A percentile compares a stretch with the other conserved stretches of the same genome.
These are phyloP conservation scores for Dipodascus albidus DNA, from an alignment of 805 yeast species.

Conservation along the genomic window DNA sequence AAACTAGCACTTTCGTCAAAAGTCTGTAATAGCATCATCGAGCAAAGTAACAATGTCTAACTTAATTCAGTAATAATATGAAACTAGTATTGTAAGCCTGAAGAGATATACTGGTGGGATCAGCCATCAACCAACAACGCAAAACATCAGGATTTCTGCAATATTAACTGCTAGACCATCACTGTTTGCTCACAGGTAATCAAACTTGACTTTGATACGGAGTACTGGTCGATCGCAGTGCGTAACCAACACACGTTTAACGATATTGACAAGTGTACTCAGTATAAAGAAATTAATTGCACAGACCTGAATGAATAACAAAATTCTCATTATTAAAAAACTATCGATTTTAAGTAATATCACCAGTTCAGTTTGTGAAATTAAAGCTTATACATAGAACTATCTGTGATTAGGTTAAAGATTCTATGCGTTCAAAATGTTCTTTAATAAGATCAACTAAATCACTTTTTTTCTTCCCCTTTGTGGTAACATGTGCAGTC, in stretches of 20 bases:
- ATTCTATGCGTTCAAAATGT: background rate
- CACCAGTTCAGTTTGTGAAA: no score
- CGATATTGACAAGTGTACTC: background rate
- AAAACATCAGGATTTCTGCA: background rate
- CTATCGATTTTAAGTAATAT: no score
- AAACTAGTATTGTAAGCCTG: background rate
- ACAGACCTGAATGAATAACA: background rate
- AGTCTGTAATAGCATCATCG: background rate
- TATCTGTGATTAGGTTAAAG: no score
- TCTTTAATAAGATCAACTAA: background rate
- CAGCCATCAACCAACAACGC: background rate
- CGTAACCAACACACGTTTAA: no score
- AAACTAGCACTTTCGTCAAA: background rate
- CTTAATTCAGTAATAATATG: background rate
- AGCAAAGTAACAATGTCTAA: background rate
- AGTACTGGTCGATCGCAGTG: background rate
- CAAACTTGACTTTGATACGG: background rate
- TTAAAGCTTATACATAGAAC: no score
- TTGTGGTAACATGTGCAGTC: background rate
- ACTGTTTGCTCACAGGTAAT: background rate
- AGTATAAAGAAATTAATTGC: background rate
- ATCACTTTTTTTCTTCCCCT: background rate
- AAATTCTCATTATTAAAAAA: no score
- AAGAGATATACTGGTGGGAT: background rate
- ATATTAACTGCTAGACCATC: no score